Conservation (phyloP, 495 filamentous ascomycete species). For the Extremus antarcticus region DNA sequence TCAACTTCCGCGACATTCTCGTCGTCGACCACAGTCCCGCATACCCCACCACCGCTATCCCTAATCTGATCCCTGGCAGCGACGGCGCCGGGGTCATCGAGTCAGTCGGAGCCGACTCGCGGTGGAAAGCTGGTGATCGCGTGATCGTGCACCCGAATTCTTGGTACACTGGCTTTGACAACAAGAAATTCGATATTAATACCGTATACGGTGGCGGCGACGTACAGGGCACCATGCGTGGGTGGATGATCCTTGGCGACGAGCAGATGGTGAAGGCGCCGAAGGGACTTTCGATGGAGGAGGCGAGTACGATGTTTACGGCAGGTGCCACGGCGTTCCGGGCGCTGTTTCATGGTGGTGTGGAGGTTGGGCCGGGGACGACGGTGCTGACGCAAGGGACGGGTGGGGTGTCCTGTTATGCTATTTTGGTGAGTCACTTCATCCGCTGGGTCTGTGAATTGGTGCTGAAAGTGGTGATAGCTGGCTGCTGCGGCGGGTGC, state of each 20-base stretch:
- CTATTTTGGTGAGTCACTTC: conserved; percentile 15
- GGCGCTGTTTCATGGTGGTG: conserved; percentile 22
- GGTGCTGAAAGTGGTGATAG: conserved; percentile 7
- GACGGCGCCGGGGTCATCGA: conserved; percentile 28
- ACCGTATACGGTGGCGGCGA: conserved; percentile 10
- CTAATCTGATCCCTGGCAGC: conserved; percentile 16
- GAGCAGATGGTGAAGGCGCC: conserved; percentile 20
- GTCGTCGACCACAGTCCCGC: conserved; percentile 10
- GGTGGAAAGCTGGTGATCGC: conserved; percentile 12
- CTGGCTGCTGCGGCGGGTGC: conserved; percentile 18
- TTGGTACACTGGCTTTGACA: conserved; percentile 15
- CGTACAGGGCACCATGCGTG: conserved; percentile 13
- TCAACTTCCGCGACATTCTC: conserved; percentile 22
- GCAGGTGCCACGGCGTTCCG: conserved; percentile 34
- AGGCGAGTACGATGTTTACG: conserved; percentile 27
- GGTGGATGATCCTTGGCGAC: conserved; percentile 18
- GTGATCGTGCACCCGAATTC: conserved; percentile 17
- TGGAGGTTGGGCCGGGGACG: conserved; percentile 20
- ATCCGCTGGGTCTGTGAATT: too few species aligned
- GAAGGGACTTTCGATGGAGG: conserved; percentile 21
- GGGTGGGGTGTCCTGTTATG: conserved; percentile 22
- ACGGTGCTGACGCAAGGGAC: conserved; percentile 24
- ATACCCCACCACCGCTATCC: conserved; percentile 11
- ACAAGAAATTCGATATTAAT: conserved; percentile 2
- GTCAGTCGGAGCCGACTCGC: conserved; percentile 13